A percentile compares a stretch with the other conserved stretches of the same genome.
phyloP scores from a whole-genome alignment of 352 stramenopile species.

The Elongisporangium anandrum region DNA sequence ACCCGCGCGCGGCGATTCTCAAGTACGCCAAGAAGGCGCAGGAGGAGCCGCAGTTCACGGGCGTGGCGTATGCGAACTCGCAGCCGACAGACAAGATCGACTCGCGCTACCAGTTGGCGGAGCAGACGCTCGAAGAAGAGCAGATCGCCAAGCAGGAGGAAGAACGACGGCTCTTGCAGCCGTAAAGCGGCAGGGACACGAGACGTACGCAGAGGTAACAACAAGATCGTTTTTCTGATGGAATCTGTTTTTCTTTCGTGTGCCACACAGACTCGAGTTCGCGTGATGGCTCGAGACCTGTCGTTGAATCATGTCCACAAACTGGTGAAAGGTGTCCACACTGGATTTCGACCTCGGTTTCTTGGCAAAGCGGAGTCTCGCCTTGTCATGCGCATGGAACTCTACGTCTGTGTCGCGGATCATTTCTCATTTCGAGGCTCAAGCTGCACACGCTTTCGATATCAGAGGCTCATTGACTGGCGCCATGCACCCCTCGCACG shows the following conservation, averaged over 20 bases:
- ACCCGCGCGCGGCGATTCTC: conserved; percentile 80
- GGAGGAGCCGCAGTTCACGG: conserved; percentile 65
- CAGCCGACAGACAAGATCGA: conserved; percentile 62
- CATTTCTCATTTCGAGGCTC: not conserved
- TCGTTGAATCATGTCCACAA: not conserved
- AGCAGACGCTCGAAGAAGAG: conserved; percentile 79
- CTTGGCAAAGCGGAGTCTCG: not conserved
- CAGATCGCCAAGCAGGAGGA: conserved; percentile 75
- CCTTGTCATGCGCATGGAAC: not conserved
- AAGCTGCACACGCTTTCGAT: not conserved
- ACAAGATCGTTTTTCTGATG: not conserved
- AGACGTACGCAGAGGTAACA: not conserved
- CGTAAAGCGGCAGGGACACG: conserved; percentile 17
- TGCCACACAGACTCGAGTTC: not conserved
- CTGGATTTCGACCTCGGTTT: not conserved
- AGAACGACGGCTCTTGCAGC: conserved; percentile 58
- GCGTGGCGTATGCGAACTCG: conserved; percentile 47
- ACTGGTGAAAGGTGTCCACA: not conserved
- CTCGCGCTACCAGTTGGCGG: conserved; percentile 61
- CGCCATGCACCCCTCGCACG: not conserved
- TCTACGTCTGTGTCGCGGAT: not conserved
- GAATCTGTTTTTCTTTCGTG: not conserved
- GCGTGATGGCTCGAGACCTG: not conserved
- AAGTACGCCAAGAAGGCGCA: conserved; percentile 81
- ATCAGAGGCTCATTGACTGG: too few species aligned